Conservation (phyloP, 805 yeast genomes). For the Yarrowia bubula region DNA sequence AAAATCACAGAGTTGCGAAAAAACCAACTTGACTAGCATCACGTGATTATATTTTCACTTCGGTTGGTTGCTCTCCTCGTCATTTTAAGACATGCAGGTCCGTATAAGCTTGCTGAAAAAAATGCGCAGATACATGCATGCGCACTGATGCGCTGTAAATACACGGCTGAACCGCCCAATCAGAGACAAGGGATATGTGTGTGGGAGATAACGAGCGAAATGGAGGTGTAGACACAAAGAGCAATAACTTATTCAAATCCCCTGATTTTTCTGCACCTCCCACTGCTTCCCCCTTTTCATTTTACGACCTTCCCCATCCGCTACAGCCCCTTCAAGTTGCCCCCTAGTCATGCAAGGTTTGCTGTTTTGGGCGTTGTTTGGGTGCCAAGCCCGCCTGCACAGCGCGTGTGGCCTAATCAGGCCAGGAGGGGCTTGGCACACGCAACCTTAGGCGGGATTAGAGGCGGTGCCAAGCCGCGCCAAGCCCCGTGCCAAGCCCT, state of each 20-base stretch:
- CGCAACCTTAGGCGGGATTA: background rate
- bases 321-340: background rate
- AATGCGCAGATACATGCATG: conserved; percentile 14
- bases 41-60: no score
- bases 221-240: background rate
- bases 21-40: background rate
- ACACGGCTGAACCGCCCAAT: conserved; percentile 11
- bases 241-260: background rate
- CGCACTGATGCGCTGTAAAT: background rate
- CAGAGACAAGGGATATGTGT: background rate
- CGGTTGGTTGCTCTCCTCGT: background rate
- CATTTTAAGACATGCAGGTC: conserved; percentile 2
- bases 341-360: background rate
- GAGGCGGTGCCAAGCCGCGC: conserved; percentile 10
- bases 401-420: background rate
- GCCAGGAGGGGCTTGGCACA: background rate
- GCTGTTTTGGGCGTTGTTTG: background rate
- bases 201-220: background rate
- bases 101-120: conserved; percentile 11
- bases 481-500: background rate
- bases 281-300: background rate
- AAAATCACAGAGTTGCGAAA: no score
- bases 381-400: background rate
- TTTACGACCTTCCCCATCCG: background rate
- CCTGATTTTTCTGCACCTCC: background rate